Conservation (phyloP, 2,329 filamentous ascomycete species). For the Neophaeococcomyces aloes region DNA sequence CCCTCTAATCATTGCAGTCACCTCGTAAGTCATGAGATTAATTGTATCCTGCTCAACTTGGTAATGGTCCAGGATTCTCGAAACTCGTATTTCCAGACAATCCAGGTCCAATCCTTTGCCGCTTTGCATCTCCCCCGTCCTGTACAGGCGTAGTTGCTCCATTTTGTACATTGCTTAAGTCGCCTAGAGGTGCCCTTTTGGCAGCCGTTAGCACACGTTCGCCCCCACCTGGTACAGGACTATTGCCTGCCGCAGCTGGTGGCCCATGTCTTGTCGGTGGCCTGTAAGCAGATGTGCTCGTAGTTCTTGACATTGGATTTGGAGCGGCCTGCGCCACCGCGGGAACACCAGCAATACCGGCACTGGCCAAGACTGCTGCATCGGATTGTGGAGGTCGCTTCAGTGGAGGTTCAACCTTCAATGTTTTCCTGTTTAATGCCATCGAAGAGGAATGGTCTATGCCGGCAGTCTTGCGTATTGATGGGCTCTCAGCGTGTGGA, state of each 20-base stretch:
- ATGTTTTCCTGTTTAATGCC: conserved; percentile 47
- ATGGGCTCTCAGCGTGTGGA: conserved; percentile 66
- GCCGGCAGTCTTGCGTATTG: conserved; percentile 78
- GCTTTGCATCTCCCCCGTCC: conserved; percentile 19
- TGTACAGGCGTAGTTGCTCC: conserved; percentile 11
- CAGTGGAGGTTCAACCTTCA: conserved; percentile 4
- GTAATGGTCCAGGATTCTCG: background rate
- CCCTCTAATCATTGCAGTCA: no score
- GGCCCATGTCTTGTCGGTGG: conserved; percentile 35
- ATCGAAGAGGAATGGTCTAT: conserved; percentile 71
- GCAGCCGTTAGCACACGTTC: conserved; percentile 12
- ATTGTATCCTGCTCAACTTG: no score
- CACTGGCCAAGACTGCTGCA: conserved; percentile 12
- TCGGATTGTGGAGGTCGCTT: conserved; percentile 7
- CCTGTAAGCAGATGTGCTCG: conserved; percentile 28
- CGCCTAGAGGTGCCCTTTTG: conserved; percentile 35
- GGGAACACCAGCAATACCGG: background rate
- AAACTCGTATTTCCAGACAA: background rate
- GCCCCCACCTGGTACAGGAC: conserved; percentile 17
- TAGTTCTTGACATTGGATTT: conserved; percentile 21
- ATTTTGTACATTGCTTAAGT: conserved; percentile 33
- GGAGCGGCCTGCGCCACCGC: background rate
- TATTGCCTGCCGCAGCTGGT: conserved; percentile 11
- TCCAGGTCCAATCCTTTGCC: conserved; percentile 13
- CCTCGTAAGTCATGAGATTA: no score